Evolutionary conservation across 306 rosid genomes (phyloP).

Genomic region (Phaseolus lunatus): DNA sequence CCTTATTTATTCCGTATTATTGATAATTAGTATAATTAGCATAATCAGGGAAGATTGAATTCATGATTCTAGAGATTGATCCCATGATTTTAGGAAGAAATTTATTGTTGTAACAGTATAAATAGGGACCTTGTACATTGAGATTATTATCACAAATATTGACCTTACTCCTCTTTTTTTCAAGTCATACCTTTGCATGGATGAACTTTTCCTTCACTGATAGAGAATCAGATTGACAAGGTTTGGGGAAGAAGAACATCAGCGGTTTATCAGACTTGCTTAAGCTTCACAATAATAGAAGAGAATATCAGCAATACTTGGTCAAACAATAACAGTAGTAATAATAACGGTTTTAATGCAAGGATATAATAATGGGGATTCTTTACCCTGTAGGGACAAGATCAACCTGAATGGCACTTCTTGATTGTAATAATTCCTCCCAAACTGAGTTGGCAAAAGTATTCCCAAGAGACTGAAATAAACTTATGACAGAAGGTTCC

Average conservation of each 20-base stretch:
- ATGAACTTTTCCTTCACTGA: constrained; percentile 97
- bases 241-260: constrained; percentile 72
- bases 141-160: too few species aligned
- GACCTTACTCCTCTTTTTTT: too few species aligned
- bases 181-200: constrained; percentile 82
- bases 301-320: constrained; percentile 48
- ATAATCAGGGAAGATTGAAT: too few species aligned
- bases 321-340: constrained; percentile 27
- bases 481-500: constrained; percentile 96
- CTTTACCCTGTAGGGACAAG: constrained; percentile 88
- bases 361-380: constrained; percentile 47
- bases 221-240: constrained; percentile 83
- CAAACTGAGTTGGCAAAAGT: constrained; percentile 96
- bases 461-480: constrained; percentile 98
- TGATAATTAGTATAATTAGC: too few species aligned
- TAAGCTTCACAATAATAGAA: constrained; percentile 65
- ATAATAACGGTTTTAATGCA: constrained; percentile 4
- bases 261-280: constrained; percentile 78
- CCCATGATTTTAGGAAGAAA: too few species aligned
- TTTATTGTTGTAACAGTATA: too few species aligned
- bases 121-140: too few species aligned
- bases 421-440: constrained; percentile 97
- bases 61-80: too few species aligned
- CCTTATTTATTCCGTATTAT: too few species aligned
- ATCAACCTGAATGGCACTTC: constrained; percentile 91